A percentile compares a stretch with the other conserved stretches of the same genome.
Evolutionary conservation across 1,284 basidiomycete species (phyloP).

Genomic region (Ceratobasidium theobromae): DNA sequence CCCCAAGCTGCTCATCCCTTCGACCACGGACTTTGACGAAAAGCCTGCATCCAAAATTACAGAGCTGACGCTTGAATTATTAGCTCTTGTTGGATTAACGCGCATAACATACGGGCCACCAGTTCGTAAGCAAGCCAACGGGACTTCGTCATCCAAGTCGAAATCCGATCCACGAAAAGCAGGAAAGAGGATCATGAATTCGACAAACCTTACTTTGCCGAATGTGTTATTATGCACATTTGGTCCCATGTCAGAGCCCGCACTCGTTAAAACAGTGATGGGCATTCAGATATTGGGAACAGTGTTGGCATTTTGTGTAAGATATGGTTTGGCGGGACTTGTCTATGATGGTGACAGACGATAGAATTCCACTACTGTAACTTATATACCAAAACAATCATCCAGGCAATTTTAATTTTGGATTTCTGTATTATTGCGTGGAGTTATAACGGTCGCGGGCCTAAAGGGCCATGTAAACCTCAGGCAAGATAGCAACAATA

Average conservation of each 20-base stretch:
- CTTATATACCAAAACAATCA: background rate
- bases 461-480: background rate
- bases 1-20: constrained; percentile 68
- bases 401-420: background rate
- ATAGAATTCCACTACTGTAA: constrained; percentile 42
- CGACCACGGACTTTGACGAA: constrained; percentile 59
- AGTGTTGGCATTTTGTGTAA: constrained; percentile 72
- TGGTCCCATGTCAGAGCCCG: constrained; percentile 81
- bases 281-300: constrained; percentile 65
- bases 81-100: constrained; percentile 67
- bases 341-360: constrained; percentile 88
- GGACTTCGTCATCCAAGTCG: background rate
- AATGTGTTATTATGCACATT: constrained; percentile 77
- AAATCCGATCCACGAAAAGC: constrained; percentile 3
- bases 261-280: constrained; percentile 72
- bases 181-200: constrained; percentile 37
- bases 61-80: constrained; percentile 55
- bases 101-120: constrained; percentile 59
- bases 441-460: constrained; percentile 11
- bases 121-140: constrained; percentile 38
- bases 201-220: constrained; percentile 85
- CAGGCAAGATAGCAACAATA: background rate
- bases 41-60: constrained; percentile 53
- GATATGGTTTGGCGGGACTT: constrained; percentile 84
- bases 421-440: background rate